Evolutionary conservation across 495 filamentous ascomycete genomes (phyloP).

Genomic region (Cercophora newfieldiana): DNA sequence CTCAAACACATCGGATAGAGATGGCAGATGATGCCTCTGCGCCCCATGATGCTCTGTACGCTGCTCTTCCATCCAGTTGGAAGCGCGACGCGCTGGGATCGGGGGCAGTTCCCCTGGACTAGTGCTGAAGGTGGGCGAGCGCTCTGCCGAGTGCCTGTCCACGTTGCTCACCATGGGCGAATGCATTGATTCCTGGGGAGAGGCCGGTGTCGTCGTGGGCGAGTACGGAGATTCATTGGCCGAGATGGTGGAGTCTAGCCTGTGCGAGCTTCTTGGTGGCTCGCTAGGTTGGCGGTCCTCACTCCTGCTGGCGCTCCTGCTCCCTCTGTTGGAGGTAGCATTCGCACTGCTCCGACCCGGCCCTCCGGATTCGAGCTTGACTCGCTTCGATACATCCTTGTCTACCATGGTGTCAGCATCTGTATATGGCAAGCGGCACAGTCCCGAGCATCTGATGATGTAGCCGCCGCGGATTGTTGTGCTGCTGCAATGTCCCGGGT

Average conservation of each 20-base stretch:
- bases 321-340: slow-evolving; percentile 37
- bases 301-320: slow-evolving; percentile 43
- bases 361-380: slow-evolving; percentile 34
- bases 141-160: slow-evolving; percentile 25
- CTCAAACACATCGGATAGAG: slow-evolving; percentile 39
- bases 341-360: slow-evolving; percentile 35
- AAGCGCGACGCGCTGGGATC: slow-evolving; percentile 12
- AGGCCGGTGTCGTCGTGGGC: slow-evolving; percentile 22
- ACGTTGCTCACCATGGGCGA: slow-evolving; percentile 30
- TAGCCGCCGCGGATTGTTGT: background rate
- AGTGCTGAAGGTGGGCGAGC: slow-evolving; percentile 29
- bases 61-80: slow-evolving; percentile 30
- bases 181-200: slow-evolving; percentile 35
- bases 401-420: slow-evolving; percentile 30
- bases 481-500: background rate
- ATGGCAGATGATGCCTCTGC: slow-evolving; percentile 34
- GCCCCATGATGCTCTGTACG: slow-evolving; percentile 18
- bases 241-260: slow-evolving; percentile 41
- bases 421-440: slow-evolving; percentile 1
- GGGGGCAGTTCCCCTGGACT: slow-evolving; percentile 19
- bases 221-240: slow-evolving; percentile 38
- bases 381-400: slow-evolving; percentile 46
- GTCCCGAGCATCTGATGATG: background rate
- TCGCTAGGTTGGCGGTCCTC: slow-evolving; percentile 48
- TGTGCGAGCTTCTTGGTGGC: slow-evolving; percentile 42